Evolutionary conservation across 2,329 filamentous ascomycete species (phyloP).

Genomic region (Fusarium sp.): DNA sequence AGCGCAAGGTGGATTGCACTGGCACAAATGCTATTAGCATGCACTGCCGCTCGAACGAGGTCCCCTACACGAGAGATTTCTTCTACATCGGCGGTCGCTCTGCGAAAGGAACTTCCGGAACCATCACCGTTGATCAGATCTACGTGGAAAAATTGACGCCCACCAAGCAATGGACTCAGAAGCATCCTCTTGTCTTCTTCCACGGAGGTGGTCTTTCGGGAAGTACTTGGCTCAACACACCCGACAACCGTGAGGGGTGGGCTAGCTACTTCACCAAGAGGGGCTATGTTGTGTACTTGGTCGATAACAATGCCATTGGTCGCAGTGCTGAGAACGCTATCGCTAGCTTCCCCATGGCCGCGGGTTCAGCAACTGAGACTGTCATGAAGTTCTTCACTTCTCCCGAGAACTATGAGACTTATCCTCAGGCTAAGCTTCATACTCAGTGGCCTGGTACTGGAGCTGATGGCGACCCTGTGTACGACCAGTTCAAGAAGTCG

Average conservation of each 20-base stretch:
- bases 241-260: conserved; percentile 28
- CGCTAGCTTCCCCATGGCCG: not conserved
- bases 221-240: conserved; percentile 34
- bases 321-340: conserved; percentile 19
- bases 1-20: conserved; percentile 1
- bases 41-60: conserved; percentile 14
- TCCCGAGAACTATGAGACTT: conserved; percentile 14
- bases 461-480: conserved; percentile 16
- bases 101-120: conserved; percentile 10
- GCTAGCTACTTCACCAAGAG: conserved; percentile 27
- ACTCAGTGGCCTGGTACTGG: conserved; percentile 33
- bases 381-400: conserved; percentile 28
- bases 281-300: conserved; percentile 26
- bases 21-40: conserved; percentile 24
- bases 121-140: conserved; percentile 28
- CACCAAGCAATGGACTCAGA: not conserved
- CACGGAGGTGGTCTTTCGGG: conserved; percentile 31
- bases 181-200: conserved; percentile 31
- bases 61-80: conserved; percentile 26
- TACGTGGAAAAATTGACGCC: conserved; percentile 34
- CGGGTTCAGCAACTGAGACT: conserved; percentile 19
- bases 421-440: conserved; percentile 27
- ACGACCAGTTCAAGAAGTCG: conserved; percentile 31
- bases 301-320: conserved; percentile 17
- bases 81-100: conserved; percentile 29